phyloP scores from a whole-genome alignment of 2,329 filamentous ascomycete species.

The Endothia cerciana region DNA sequence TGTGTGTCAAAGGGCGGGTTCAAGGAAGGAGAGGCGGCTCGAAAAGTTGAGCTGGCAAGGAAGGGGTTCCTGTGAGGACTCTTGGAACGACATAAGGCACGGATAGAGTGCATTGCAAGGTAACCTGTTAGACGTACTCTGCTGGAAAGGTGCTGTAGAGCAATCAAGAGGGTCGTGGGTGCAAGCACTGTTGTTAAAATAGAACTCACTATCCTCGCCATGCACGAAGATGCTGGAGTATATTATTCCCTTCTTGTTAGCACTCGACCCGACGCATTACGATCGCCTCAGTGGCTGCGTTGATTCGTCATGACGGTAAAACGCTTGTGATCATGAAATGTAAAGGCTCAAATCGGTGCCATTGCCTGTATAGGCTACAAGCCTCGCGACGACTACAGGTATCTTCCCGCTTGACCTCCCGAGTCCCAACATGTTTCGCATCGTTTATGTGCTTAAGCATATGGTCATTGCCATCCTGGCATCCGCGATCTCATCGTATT shows the following conservation, averaged over 20 bases:
- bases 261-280: not conserved
- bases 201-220: not conserved
- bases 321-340: not conserved
- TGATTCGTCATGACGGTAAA: not conserved
- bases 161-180: not conserved
- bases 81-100: not conserved
- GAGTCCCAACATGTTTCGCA: not conserved
- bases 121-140: not conserved
- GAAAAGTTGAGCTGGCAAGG: constrained; percentile 79
- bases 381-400: not conserved
- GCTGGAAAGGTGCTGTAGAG: not conserved
- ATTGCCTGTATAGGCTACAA: not conserved
- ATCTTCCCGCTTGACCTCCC: not conserved
- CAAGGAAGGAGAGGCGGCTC: constrained; percentile 69
- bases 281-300: not conserved
- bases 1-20: constrained; percentile 79
- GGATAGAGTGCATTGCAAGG: not conserved
- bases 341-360: constrained; percentile 19
- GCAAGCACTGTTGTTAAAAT: no score
- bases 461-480: constrained; percentile 2
- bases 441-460: not conserved
- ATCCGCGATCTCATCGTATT: constrained; percentile 3
- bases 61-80: constrained; percentile 69
- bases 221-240: not conserved
- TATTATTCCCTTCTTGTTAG: not conserved